These are phyloP conservation scores for Dendrostoma leiphaemia DNA, from an alignment of 2,329 filamentous ascomycete genomes.

Conservation along the genomic window DNA sequence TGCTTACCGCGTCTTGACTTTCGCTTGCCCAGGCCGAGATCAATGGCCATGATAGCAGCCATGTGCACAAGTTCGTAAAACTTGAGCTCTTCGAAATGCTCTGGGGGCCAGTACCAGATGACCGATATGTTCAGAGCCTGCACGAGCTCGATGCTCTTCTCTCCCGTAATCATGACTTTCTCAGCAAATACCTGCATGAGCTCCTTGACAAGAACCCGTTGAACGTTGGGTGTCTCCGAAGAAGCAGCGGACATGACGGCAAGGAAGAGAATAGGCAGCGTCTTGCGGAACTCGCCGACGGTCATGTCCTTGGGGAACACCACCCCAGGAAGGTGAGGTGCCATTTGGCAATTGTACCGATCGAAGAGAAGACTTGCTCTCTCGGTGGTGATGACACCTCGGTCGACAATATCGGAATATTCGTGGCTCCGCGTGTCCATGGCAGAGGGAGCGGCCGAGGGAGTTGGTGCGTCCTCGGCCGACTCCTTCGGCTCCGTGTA, in stretches of 20 bases:
- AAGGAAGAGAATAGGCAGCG: slow-evolving; percentile 67
- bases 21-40: slow-evolving; percentile 66
- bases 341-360: slow-evolving; percentile 60
- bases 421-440: slow-evolving; percentile 24
- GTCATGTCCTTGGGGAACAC: slow-evolving; percentile 55
- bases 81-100: slow-evolving; percentile 81
- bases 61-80: slow-evolving; percentile 87
- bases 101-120: slow-evolving; percentile 84
- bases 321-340: slow-evolving; percentile 60
- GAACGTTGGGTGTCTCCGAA: slow-evolving; percentile 53
- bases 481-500: slow-evolving; percentile 28
- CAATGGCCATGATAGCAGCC: slow-evolving; percentile 77
- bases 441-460: slow-evolving; percentile 13
- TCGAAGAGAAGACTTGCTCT: slow-evolving; percentile 54
- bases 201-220: slow-evolving; percentile 64
- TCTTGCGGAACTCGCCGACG: slow-evolving; percentile 52
- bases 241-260: slow-evolving; percentile 66
- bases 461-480: slow-evolving; percentile 3
- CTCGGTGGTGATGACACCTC: slow-evolving; percentile 56
- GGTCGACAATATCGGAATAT: slow-evolving; percentile 53
- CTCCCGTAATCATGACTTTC: slow-evolving; percentile 69
- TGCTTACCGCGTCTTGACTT: slow-evolving; percentile 31
- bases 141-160: slow-evolving; percentile 80
- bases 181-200: slow-evolving; percentile 73
- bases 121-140: slow-evolving; percentile 73